phyloP scores from a whole-genome alignment of 2,329 filamentous ascomycete genomes.

The Rhynchosporium secalis region DNA sequence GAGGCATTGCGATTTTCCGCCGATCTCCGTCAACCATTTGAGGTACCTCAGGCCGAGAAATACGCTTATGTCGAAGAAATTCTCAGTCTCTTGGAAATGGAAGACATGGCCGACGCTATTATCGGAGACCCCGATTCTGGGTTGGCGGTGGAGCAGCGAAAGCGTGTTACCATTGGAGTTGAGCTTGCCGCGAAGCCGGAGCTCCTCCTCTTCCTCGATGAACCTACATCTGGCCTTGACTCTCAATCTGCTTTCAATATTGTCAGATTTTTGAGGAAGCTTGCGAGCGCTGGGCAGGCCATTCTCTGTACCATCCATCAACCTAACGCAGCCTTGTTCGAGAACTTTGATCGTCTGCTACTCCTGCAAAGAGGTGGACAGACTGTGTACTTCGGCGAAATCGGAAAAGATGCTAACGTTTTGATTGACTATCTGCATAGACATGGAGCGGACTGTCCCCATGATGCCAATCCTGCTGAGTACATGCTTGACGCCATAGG shows the following conservation, averaged over 20 bases:
- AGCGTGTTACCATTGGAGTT: slow-evolving; percentile 64
- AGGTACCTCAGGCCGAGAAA: slow-evolving; percentile 59
- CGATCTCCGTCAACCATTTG: slow-evolving; percentile 60
- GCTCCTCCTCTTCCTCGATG: slow-evolving; percentile 59
- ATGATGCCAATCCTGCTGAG: slow-evolving; percentile 57
- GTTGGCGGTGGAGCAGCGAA: slow-evolving; percentile 66
- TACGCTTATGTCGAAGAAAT: slow-evolving; percentile 67
- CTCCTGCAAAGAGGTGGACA: slow-evolving; percentile 63
- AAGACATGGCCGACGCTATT: slow-evolving; percentile 64
- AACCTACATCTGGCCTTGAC: slow-evolving; percentile 60
- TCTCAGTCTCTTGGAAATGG: slow-evolving; percentile 64
- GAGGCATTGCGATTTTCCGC: slow-evolving; percentile 68
- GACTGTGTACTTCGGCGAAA: slow-evolving; percentile 67
- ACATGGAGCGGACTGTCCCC: slow-evolving; percentile 52
- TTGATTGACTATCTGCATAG: slow-evolving; percentile 50
- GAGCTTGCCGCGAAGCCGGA: slow-evolving; percentile 61
- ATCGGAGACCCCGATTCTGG: slow-evolving; percentile 61
- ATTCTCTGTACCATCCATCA: slow-evolving; percentile 73
- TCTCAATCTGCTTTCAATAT: slow-evolving; percentile 61
- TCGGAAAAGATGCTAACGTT: slow-evolving; percentile 61
- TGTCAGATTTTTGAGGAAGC: slow-evolving; percentile 58
- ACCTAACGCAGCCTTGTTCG: slow-evolving; percentile 67
- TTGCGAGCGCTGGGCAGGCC: slow-evolving; percentile 63
- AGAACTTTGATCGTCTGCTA: slow-evolving; percentile 67
- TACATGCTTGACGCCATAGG: slow-evolving; percentile 62